Evolutionary conservation across 352 stramenopile genomes (phyloP), one percentile per base, ranked within the genome.

Genomic region (Peronospora destructor): DNA sequence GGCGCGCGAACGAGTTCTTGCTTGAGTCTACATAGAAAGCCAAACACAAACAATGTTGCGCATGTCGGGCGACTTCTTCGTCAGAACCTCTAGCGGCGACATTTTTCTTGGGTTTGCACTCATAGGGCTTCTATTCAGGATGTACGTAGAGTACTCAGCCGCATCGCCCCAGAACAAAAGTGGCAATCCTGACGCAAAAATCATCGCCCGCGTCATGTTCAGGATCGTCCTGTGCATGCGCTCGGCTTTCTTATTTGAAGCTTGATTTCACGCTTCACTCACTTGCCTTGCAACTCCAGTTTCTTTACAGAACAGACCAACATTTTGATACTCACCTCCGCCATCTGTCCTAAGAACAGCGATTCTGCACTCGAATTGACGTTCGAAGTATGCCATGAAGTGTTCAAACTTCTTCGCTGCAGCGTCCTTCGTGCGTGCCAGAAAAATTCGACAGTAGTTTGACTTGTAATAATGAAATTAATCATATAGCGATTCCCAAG

Each of bases 231-330:
- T 43, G 11, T 76, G 58, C 55, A 76, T 71, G 1, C 57, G 23
- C 23, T 73, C 56, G 0, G 58, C 52, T 29, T 71, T 69, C 0
- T 59, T 59, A 23, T 76, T 76, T 1, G 37, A 19, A 4, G 53
- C 55, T 42, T 58, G 34, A 23, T 66, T 73, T 1, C 39, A 35
- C 0, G 37, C n/a, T n/a, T n/a, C n/a, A n/a, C n/a, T n/a, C n/a
- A n/a, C n/a, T n/a, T n/a, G n/a, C n/a, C n/a, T n/a, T 5, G 43
- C 50, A 0, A 76, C 53, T 3, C 55, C 62, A 9, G 32, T 45
- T 5, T 34, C 7, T n/a, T 50, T 49, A 34, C 67, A 71, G 16
- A 70, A 68, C 3, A 28, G 25, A n/a, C n/a, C n/a, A n/a, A n/a
- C n/a, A n/a, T n/a, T n/a, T n/a, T n/a, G n/a, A n/a, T n/a, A n/a